phyloP scores from a whole-genome alignment of 225 moss, liverwort and hornwort species.

The Anthoceros angustus region DNA sequence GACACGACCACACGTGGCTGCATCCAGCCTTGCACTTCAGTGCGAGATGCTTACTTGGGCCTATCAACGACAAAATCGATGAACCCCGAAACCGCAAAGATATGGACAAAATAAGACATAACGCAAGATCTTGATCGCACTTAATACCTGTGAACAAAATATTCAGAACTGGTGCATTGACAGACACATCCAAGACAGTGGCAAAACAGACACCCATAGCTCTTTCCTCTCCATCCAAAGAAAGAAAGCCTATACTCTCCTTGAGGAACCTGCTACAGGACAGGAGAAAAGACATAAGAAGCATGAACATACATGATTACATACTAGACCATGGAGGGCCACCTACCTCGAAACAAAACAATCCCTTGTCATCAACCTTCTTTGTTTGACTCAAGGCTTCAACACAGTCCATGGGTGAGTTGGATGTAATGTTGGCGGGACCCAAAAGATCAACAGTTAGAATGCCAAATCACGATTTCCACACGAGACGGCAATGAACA shows the following conservation, averaged over 20 bases:
- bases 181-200: conserved; percentile 37
- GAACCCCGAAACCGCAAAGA: not conserved
- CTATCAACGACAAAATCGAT: not conserved
- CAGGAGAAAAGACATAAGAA: too few relatives aligned
- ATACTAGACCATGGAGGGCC: too few relatives aligned
- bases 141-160: conserved; percentile 51
- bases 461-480: not conserved
- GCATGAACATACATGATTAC: too few relatives aligned
- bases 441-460: too few relatives aligned
- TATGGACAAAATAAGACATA: not conserved
- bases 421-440: conserved; percentile 48
- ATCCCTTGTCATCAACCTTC: too few relatives aligned
- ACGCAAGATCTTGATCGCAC: not conserved
- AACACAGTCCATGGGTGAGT: too few relatives aligned
- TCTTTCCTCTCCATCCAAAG: conserved; percentile 40
- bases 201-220: conserved; percentile 56
- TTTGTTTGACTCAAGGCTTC: too few relatives aligned
- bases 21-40: conserved; percentile 47
- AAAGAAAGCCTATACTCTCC: conserved; percentile 55
- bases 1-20: conserved; percentile 29
- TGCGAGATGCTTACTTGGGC: too few relatives aligned
- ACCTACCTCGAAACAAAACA: too few relatives aligned
- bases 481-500: not conserved
- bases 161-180: conserved; percentile 41
- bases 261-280: too few relatives aligned